Percentiles rank a stretch among this genome's conserved stretches.
These are phyloP conservation scores for Ottelia alismoides DNA, from an alignment of 106 monocot species.

Conservation along the genomic window DNA sequence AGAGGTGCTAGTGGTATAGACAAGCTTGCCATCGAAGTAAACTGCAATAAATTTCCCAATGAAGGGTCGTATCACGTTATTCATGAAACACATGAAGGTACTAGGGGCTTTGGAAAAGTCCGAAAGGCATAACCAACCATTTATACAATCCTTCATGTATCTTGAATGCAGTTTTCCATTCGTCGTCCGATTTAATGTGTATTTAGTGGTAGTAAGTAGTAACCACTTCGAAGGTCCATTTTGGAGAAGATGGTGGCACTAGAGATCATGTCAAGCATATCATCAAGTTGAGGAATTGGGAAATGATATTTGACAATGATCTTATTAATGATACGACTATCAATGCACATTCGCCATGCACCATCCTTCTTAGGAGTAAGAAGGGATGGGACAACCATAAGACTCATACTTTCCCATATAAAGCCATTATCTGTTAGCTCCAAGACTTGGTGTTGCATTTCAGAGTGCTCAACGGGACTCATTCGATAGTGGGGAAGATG, in stretches of 20 bases:
- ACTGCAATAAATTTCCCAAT: too few relatives aligned
- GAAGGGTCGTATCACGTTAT: too few relatives aligned
- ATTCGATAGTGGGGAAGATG: background rate
- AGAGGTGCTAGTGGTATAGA: too few relatives aligned
- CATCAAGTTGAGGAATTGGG: background rate
- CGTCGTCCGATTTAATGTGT: background rate
- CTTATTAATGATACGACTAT: background rate
- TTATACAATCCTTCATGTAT: too few relatives aligned
- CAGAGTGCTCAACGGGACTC: background rate
- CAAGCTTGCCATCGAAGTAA: too few relatives aligned
- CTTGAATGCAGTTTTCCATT: too few relatives aligned
- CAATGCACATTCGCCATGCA: background rate
- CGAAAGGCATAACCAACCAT: too few relatives aligned
- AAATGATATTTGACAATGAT: background rate
- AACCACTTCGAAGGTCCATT: too few relatives aligned
- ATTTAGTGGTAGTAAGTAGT: too few relatives aligned
- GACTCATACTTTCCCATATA: background rate
- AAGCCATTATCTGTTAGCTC: background rate
- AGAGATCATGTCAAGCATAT: background rate
- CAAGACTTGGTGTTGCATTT: background rate
- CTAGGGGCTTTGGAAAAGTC: too few relatives aligned
- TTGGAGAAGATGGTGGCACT: background rate
- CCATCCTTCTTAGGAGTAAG: background rate
- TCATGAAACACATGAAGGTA: too few relatives aligned
- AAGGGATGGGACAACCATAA: background rate